Base-by-base conservation (phyloP, 441 rosid species). In the Caryocar brasiliense region DNA sequence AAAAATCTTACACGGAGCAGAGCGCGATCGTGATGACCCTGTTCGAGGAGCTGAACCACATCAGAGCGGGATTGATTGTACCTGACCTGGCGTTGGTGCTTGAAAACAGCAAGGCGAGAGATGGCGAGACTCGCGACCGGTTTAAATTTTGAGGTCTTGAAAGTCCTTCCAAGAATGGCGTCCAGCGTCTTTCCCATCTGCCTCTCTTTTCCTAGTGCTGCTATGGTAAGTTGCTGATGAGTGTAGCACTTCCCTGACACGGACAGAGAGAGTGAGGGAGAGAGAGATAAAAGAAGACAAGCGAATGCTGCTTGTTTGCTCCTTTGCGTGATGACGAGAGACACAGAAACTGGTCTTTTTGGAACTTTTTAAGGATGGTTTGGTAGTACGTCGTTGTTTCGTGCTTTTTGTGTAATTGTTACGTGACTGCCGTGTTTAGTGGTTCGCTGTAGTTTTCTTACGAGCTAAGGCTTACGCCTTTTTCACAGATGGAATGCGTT, bases 121-220 rank as follows among this genome's bases (percentile, higher is more conserved):
- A 78, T 54, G 49, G 94, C 86, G 22, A 87, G 85, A 53, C 43
- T 74, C 40, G 62, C 35, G 3, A 71, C 68, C 9, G 85, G 51
- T 56, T 71, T 85, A 70, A 85, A 80, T 66, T 85, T 91, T 54
- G 62, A 47, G 15, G 62, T 54, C 71, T 70, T 79, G 79, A 83
- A 78, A 22, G 46, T 35, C 59, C 86, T 80, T 59, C 95, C 78
- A 10, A 91, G 66, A 25, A 91, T 40, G 40, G 82, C 82, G 64
- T 83, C 93, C 0, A 87, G 79, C 62, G 73, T 90, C 74, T 73
- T 85, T 40, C 98, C 96, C 98, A 91, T 84, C 20, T 13, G 20
- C 42, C 20, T 10, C 8, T 12, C 10, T 13, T 21, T 47, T 33
- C n/a, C n/a, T n/a, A n/a, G n/a, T n/a, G n/a, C n/a, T n/a, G n/a